A percentile compares a stretch with the other conserved stretches of the same genome.
Conservation (phyloP, 495 filamentous ascomycete species). For the Letharia columbiana region DNA sequence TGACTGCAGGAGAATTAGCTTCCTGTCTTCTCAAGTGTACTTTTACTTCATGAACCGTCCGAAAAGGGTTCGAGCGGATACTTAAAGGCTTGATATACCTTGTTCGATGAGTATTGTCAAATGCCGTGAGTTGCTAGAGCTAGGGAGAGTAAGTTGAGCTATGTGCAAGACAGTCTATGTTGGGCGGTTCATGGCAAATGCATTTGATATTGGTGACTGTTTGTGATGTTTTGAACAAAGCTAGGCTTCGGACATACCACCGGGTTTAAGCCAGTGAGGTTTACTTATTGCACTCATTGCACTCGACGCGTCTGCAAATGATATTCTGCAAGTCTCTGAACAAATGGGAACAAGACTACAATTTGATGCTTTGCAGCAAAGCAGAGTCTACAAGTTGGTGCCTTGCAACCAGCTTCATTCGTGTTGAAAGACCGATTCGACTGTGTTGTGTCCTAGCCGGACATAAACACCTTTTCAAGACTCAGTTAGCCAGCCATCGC, state of each 20-base stretch:
- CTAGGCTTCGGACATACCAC: not conserved
- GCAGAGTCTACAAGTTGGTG: not conserved
- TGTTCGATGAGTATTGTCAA: not conserved
- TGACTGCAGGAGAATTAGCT: not conserved
- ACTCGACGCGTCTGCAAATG: not conserved
- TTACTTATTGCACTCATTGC: not conserved
- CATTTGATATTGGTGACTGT: not conserved
- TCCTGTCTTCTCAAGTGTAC: not conserved
- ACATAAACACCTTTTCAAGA: not conserved
- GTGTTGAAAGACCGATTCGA: not conserved
- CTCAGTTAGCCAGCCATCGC: not conserved
- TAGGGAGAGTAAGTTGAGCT: not conserved
- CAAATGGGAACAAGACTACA: not conserved
- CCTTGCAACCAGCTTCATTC: not conserved
- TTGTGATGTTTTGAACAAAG: slow-evolving; percentile 1
- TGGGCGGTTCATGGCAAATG: not conserved
- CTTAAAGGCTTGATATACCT: not conserved
- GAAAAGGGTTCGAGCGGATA: not conserved
- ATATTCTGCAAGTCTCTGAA: not conserved
- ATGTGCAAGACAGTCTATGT: not conserved
- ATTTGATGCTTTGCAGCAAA: not conserved
- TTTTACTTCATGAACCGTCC: not conserved
- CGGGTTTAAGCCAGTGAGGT: not conserved
- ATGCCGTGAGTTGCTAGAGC: not conserved
- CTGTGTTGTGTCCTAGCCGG: not conserved